Conservation (phyloP, 257 asterid species). For the Solanum commersonii region DNA sequence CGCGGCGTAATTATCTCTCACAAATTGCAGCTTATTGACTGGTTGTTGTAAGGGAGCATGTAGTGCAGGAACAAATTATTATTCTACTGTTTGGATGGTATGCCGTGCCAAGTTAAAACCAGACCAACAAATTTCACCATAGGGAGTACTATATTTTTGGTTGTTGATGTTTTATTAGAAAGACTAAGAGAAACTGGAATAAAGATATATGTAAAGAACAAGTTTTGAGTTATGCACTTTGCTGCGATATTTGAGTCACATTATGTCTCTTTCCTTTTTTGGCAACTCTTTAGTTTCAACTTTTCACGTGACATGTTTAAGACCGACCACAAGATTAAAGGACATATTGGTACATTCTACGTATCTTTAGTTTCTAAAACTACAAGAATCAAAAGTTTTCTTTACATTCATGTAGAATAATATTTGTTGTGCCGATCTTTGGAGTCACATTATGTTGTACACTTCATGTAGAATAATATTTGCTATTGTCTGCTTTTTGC, state of each 20-base stretch:
- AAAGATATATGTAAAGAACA: neutral
- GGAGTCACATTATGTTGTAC: neutral
- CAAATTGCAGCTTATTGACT: neutral
- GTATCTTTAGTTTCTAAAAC: neutral
- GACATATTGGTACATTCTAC: neutral
- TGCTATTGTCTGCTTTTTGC: slow-evolving; percentile 9
- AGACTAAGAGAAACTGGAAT: neutral
- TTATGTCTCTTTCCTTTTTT: no score
- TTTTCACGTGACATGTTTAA: neutral
- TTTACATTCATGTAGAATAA: no score
- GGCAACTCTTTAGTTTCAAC: no score
- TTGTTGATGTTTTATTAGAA: no score
- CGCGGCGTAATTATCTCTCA: neutral
- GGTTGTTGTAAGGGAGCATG: neutral
- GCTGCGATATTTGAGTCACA: no score
- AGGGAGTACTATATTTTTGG: no score
- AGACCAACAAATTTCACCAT: no score
- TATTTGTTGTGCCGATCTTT: neutral
- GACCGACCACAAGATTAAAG: neutral
- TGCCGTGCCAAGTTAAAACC: no score
- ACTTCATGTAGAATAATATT: neutral
- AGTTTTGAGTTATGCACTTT: neutral
- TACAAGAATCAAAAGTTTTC: neutral
- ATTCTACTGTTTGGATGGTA: neutral
- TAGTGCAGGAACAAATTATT: neutral